Percentiles rank a stretch among this genome's conserved stretches.
Conservation (phyloP, 1,139 yeast genomes). For the Blastobotrys serpentis region DNA sequence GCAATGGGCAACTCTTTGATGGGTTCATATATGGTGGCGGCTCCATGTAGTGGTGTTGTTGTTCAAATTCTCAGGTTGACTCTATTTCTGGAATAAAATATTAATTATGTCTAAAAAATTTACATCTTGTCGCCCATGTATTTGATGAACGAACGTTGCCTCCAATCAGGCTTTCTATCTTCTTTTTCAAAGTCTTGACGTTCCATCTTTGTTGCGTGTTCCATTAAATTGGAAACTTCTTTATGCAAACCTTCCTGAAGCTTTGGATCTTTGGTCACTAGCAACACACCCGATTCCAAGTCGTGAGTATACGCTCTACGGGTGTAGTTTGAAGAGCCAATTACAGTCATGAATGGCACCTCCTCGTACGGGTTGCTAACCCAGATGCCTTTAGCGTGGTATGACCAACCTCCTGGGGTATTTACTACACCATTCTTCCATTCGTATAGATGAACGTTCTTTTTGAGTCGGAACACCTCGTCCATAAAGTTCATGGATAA, state of each 20-base stretch:
- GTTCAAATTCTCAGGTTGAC: no score
- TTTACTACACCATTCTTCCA: slow-evolving; percentile 89
- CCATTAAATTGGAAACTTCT: slow-evolving; percentile 64
- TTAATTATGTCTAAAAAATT: no score
- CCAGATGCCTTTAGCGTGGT: slow-evolving; percentile 99
- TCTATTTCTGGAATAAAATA: no score
- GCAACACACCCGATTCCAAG: slow-evolving; percentile 79
- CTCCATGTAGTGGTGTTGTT: no score
- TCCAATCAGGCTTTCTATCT: slow-evolving; percentile 64
- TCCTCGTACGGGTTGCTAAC: slow-evolving; percentile 51
- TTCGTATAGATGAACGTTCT: slow-evolving; percentile 60
- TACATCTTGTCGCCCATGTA: slow-evolving; percentile 58
- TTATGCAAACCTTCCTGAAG: slow-evolving; percentile 56
- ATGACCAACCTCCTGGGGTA: slow-evolving; percentile 87
- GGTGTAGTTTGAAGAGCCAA: slow-evolving; percentile 94
- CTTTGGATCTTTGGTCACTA: slow-evolving; percentile 65
- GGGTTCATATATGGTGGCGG: no score
- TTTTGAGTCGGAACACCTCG: slow-evolving; percentile 49
- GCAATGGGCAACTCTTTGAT: no score
- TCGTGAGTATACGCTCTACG: slow-evolving; percentile 85
- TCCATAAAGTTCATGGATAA: slow-evolving; percentile 69
- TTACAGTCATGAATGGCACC: slow-evolving; percentile 71
- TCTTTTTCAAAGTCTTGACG: slow-evolving; percentile 60
- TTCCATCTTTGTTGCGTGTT: slow-evolving; percentile 51
- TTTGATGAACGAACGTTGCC: slow-evolving; percentile 49